Percentiles rank a stretch among this genome's conserved stretches.
These are phyloP conservation scores for Pichia sporocuriosa DNA, from an alignment of 805 yeast species.

Conservation along the genomic window DNA sequence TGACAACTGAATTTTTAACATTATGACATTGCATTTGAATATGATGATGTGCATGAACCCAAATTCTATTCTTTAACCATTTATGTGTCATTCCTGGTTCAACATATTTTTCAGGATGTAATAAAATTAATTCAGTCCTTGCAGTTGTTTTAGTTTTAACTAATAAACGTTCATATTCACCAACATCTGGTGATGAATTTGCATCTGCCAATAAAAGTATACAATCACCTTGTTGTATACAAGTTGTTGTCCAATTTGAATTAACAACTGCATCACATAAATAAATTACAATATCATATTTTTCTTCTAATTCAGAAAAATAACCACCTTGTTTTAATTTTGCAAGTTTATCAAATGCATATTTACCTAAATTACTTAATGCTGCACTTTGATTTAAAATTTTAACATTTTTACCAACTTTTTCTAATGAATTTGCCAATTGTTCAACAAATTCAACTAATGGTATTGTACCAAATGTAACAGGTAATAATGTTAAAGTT, in stretches of 20 bases:
- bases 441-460: slow-evolving; percentile 77
- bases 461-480: slow-evolving; percentile 66
- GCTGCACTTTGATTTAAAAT: slow-evolving; percentile 80
- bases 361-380: slow-evolving; percentile 73
- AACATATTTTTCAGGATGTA: slow-evolving; percentile 80
- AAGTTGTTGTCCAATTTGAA: slow-evolving; percentile 86
- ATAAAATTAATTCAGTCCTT: slow-evolving; percentile 73
- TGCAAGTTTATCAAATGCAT: slow-evolving; percentile 88
- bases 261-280: slow-evolving; percentile 79
- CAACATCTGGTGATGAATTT: slow-evolving; percentile 58
- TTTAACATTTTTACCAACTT: slow-evolving; percentile 66
- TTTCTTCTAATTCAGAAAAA: slow-evolving; percentile 86
- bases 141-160: slow-evolving; percentile 76
- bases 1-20: slow-evolving; percentile 2
- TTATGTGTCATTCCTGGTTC: slow-evolving; percentile 76
- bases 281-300: slow-evolving; percentile 80
- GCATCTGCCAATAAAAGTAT: slow-evolving; percentile 87
- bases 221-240: slow-evolving; percentile 94
- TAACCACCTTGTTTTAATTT: slow-evolving; percentile 81
- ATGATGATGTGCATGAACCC: slow-evolving; percentile 94
- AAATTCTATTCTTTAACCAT: slow-evolving; percentile 79
- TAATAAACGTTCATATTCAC: slow-evolving; percentile 78
- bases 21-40: slow-evolving; percentile 50
- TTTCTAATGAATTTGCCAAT: slow-evolving; percentile 62
- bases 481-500: slow-evolving; percentile 80